Evolutionary conservation across 2,329 filamentous ascomycete species (phyloP).

Genomic region (Fonsecaea nubica): DNA sequence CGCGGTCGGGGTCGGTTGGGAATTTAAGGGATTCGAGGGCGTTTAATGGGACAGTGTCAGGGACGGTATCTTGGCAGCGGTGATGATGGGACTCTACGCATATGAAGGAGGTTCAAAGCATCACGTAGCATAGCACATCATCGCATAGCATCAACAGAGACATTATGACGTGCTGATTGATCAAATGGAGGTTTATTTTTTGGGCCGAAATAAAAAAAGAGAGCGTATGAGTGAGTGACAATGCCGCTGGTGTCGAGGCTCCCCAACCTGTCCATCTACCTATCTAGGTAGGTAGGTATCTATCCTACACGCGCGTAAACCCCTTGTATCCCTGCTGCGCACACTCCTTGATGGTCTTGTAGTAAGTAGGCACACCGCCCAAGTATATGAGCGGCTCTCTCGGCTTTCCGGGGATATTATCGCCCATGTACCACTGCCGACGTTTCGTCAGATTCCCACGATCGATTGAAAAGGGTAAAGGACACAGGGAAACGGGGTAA

Average conservation of each 20-base stretch:
- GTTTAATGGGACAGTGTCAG: background rate
- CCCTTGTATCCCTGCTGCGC: background rate
- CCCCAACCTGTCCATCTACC: too few relatives aligned
- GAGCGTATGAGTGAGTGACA: too few relatives aligned
- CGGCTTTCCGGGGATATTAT: conserved; percentile 61
- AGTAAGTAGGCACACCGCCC: conserved; percentile 41
- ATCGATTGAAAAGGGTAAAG: background rate
- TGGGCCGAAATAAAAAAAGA: too few relatives aligned
- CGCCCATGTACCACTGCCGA: conserved; percentile 53
- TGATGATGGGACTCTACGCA: background rate
- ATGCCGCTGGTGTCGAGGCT: too few relatives aligned
- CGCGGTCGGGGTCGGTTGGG: conserved; percentile 6
- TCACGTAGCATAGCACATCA: background rate
- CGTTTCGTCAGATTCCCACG: background rate
- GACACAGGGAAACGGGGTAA: background rate
- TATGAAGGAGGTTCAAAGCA: background rate
- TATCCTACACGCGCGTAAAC: background rate
- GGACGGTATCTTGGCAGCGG: background rate
- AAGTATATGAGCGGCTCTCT: conserved; percentile 59
- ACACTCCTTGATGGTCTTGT: conserved; percentile 30
- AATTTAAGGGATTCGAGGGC: conserved; percentile 14
- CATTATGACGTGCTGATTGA: too few relatives aligned
- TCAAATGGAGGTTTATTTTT: too few relatives aligned
- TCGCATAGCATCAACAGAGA: background rate
- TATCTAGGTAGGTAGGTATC: too few relatives aligned